A percentile compares a stretch with the other conserved stretches of the same genome.
Evolutionary conservation across 441 rosid genomes (phyloP).

Genomic region (Capsella rubella): DNA sequence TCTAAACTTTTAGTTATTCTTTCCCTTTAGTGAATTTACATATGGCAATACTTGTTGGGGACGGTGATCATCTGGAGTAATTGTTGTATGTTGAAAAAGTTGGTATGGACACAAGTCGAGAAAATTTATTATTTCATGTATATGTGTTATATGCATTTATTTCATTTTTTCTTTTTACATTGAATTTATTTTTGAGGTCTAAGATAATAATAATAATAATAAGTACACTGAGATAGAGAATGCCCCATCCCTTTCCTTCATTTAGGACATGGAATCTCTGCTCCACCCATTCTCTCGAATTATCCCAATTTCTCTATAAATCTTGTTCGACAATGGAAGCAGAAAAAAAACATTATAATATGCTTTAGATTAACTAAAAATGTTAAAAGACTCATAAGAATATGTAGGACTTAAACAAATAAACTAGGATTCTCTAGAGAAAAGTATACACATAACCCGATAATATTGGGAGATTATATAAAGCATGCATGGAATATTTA

Average conservation of each 20-base stretch:
- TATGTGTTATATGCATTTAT: slow-evolving; percentile 31
- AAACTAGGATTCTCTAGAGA: slow-evolving; percentile 33
- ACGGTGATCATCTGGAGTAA: slow-evolving; percentile 30
- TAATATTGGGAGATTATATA: slow-evolving; percentile 44
- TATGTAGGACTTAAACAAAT: not conserved
- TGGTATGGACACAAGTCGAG: slow-evolving; percentile 36
- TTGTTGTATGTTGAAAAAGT: slow-evolving; percentile 33
- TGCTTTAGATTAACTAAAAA: slow-evolving; percentile 35
- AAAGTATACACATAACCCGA: slow-evolving; percentile 37
- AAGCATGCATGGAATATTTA: slow-evolving; percentile 51
- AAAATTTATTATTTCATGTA: slow-evolving; percentile 14
- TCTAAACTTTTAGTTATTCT: no score
- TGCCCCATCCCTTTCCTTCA: slow-evolving; percentile 79
- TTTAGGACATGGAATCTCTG: slow-evolving; percentile 74
- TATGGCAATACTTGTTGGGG: not conserved
- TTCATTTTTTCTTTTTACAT: slow-evolving; percentile 8
- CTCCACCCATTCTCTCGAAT: slow-evolving; percentile 66
- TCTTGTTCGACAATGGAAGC: not conserved
- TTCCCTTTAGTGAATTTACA: not conserved
- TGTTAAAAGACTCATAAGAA: slow-evolving; percentile 14
- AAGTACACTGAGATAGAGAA: slow-evolving; percentile 49
- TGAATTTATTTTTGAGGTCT: slow-evolving; percentile 39
- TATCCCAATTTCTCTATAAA: slow-evolving; percentile 40
- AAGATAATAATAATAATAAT: slow-evolving; percentile 38
- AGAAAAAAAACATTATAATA: slow-evolving; percentile 32